These are phyloP conservation scores for Apiospora rasikravindrae DNA, from an alignment of 2,329 filamentous ascomycete genomes.

Conservation along the genomic window DNA sequence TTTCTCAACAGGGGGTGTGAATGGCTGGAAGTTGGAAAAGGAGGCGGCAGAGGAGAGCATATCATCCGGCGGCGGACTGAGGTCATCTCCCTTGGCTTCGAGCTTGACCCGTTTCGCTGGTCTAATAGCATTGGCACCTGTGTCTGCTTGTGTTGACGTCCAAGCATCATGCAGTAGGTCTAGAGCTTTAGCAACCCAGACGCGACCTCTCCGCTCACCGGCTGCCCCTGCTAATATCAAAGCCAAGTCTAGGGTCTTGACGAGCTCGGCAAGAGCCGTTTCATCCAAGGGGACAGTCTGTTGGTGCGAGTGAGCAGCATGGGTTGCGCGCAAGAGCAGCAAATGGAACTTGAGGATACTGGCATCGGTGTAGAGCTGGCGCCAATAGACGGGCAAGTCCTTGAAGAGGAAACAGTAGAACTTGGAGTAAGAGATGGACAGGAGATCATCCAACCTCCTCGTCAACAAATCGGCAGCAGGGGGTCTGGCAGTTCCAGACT, in stretches of 20 bases:
- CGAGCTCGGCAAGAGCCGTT: slow-evolving; percentile 56
- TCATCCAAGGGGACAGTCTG: slow-evolving; percentile 20
- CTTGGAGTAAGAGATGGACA: slow-evolving; percentile 65
- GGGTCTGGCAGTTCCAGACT: neutral
- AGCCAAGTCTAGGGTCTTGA: slow-evolving; percentile 74
- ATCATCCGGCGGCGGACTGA: neutral
- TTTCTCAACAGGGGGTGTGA: slow-evolving; percentile 47
- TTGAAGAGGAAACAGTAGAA: slow-evolving; percentile 74
- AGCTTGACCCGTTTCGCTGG: slow-evolving; percentile 19
- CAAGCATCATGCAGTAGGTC: slow-evolving; percentile 40
- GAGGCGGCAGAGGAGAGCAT: slow-evolving; percentile 14
- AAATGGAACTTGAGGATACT: slow-evolving; percentile 65
- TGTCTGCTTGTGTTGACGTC: neutral
- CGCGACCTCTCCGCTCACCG: slow-evolving; percentile 51
- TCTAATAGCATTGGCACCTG: neutral
- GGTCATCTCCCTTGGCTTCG: neutral
- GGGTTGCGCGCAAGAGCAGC: slow-evolving; percentile 32
- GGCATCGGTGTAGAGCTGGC: slow-evolving; percentile 73
- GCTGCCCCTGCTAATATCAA: slow-evolving; percentile 76
- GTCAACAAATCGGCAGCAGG: slow-evolving; percentile 28
- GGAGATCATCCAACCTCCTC: slow-evolving; percentile 59
- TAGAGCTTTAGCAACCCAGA: slow-evolving; percentile 59
- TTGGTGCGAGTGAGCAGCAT: slow-evolving; percentile 20
- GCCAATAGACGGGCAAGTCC: slow-evolving; percentile 71
- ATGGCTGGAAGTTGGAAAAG: slow-evolving; percentile 45